These are phyloP conservation scores for Isoetes engelmannii DNA, from an alignment of 83 land plant genomes.

Conservation along the genomic window DNA sequence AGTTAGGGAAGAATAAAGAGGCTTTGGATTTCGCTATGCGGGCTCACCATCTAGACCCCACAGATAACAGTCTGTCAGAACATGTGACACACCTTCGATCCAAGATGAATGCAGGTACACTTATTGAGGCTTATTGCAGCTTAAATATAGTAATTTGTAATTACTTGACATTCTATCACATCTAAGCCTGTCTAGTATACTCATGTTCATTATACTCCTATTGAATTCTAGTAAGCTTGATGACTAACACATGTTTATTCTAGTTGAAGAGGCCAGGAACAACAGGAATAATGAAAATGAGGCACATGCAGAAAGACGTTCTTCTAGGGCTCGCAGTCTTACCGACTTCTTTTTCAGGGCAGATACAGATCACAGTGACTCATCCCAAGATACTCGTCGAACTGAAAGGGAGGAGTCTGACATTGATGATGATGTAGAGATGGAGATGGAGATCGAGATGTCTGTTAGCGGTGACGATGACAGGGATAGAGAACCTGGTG, in stretches of 20 bases:
- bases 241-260: not conserved
- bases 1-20: conserved; percentile 76
- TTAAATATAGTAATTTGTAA: no score
- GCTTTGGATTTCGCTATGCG: conserved; percentile 75
- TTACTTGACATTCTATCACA: no score
- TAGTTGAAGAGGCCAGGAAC: conserved; percentile 63
- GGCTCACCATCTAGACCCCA: conserved; percentile 57
- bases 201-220: no score
- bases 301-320: conserved; percentile 33
- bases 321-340: conserved; percentile 44
- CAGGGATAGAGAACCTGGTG: conserved; percentile 48
- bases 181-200: no score
- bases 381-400: conserved; percentile 52
- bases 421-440: conserved; percentile 79
- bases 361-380: conserved; percentile 50
- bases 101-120: conserved; percentile 62
- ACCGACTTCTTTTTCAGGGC: conserved; percentile 57
- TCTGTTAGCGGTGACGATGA: conserved; percentile 67
- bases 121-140: no score
- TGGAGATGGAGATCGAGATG: conserved; percentile 88
- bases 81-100: conserved; percentile 52
- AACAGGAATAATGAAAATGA: conserved; percentile 40
- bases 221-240: no score
- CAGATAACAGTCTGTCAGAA: conserved; percentile 44
- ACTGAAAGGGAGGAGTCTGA: conserved; percentile 86